These are phyloP conservation scores for Myotisia sp. DNA, from an alignment of 2,329 filamentous ascomycete species.

Conservation along the genomic window DNA sequence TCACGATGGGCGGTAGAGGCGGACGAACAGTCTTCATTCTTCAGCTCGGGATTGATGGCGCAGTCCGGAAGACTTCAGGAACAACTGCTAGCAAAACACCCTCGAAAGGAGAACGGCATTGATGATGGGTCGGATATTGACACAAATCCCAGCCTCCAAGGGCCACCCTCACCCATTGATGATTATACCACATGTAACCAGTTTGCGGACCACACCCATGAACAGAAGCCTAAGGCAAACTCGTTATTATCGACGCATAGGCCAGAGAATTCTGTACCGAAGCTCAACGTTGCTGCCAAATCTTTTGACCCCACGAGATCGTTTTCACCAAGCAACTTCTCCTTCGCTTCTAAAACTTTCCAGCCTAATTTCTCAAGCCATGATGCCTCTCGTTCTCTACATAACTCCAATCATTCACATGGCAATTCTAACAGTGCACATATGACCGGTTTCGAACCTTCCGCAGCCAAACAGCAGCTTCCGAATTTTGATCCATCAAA, in stretches of 20 bases:
- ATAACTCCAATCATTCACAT: conserved; percentile 16
- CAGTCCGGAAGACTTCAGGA: conserved; percentile 21
- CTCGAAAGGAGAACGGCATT: conserved; percentile 17
- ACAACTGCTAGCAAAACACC: conserved; percentile 22
- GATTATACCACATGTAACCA: conserved; percentile 5
- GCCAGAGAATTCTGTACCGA: conserved; percentile 57
- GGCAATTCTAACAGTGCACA: conserved; percentile 22
- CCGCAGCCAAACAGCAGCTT: conserved; percentile 36
- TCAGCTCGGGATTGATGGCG: conserved; percentile 7
- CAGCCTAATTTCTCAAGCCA: conserved; percentile 22
- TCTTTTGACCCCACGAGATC: conserved; percentile 55
- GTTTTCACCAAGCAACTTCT: conserved; percentile 34
- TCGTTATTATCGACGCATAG: conserved; percentile 41
- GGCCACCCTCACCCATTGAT: conserved; percentile 24
- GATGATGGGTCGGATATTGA: conserved; percentile 52
- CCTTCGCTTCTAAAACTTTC: conserved; percentile 32
- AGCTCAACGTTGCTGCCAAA: conserved; percentile 75
- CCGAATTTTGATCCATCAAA: conserved; percentile 13
- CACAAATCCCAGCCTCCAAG: conserved; percentile 59
- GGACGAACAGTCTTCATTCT: conserved; percentile 15
- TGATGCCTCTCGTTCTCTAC: conserved; percentile 19
- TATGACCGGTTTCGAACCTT: conserved; percentile 49
- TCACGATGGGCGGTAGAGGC: conserved; percentile 27
- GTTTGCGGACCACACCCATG: no score
- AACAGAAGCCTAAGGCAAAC: conserved; percentile 11